phyloP scores from a whole-genome alignment of 179 eudicot genomes.

The Pouteria campechiana region DNA sequence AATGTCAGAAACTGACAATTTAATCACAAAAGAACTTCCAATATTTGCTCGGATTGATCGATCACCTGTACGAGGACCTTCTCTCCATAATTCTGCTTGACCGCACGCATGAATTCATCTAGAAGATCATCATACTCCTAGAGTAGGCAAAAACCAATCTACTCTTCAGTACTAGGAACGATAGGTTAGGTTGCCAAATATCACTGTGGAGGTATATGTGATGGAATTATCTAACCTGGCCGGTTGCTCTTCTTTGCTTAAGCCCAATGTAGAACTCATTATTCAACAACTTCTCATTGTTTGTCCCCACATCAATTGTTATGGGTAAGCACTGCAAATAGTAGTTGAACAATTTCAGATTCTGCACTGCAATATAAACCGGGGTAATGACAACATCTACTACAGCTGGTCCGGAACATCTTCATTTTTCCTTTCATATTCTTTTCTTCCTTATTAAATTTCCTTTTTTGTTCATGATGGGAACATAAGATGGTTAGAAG shows the following conservation, averaged over 20 bases:
- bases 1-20: no score
- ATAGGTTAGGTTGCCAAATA: no score
- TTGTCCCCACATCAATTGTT: constrained; percentile 84
- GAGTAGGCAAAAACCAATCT: not conserved
- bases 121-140: constrained; percentile 73
- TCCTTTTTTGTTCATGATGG: no score
- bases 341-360: constrained; percentile 4
- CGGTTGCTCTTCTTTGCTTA: constrained; percentile 68
- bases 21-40: no score
- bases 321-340: constrained; percentile 62
- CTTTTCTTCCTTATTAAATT: no score
- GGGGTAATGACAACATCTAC: not conserved
- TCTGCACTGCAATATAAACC: not conserved
- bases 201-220: no score
- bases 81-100: constrained; percentile 74
- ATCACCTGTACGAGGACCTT: constrained; percentile 82
- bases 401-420: no score
- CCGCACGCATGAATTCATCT: constrained; percentile 67
- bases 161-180: not conserved
- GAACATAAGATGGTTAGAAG: no score
- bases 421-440: no score
- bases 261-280: constrained; percentile 88
- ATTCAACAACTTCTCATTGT: constrained; percentile 56
- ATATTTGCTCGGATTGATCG: not conserved
- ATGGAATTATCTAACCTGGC: constrained; percentile 46